A percentile compares a stretch with the other conserved stretches of the same genome.
Evolutionary conservation across 352 stramenopile species (phyloP).

Genomic region (Phytophthora sojae): DNA sequence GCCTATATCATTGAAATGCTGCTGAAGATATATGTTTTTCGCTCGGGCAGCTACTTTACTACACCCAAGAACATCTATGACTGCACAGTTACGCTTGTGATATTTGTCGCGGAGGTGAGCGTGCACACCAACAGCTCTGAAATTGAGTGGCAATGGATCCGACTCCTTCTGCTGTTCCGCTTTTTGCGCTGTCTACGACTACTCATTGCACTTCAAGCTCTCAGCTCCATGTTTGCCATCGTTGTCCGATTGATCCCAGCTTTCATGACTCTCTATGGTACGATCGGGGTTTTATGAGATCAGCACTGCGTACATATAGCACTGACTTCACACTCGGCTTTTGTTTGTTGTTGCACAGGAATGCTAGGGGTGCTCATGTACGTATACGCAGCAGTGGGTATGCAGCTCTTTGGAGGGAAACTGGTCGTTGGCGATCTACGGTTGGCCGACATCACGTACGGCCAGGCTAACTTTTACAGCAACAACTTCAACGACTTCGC

Average conservation of each 20-base stretch:
- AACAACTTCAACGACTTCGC: constrained; percentile 88
- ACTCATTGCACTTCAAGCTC: constrained; percentile 51
- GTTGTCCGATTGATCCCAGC: constrained; percentile 54
- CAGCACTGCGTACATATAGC: not conserved
- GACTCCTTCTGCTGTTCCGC: constrained; percentile 62
- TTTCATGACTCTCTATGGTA: constrained; percentile 70
- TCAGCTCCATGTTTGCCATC: constrained; percentile 66
- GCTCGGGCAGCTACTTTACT: constrained; percentile 62
- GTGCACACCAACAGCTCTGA: constrained; percentile 55
- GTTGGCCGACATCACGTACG: constrained; percentile 52
- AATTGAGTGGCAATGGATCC: constrained; percentile 59
- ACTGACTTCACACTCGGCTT: not conserved
- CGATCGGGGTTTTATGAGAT: not conserved
- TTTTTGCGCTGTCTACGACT: constrained; percentile 66
- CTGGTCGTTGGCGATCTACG: constrained; percentile 48
- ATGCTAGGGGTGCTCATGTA: constrained; percentile 74
- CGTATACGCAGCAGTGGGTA: constrained; percentile 65
- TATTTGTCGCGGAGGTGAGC: constrained; percentile 60
- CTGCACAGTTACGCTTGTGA: constrained; percentile 75
- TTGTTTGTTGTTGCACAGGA: constrained; percentile 29
- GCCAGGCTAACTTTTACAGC: constrained; percentile 59
- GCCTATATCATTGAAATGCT: constrained; percentile 86
- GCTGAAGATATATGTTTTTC: constrained; percentile 76
- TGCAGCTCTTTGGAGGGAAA: constrained; percentile 69
- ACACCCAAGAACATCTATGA: constrained; percentile 86